Base-by-base conservation (phyloP, 1,284 basidiomycete genomes). In the Sporisorium exsertum region DNA sequence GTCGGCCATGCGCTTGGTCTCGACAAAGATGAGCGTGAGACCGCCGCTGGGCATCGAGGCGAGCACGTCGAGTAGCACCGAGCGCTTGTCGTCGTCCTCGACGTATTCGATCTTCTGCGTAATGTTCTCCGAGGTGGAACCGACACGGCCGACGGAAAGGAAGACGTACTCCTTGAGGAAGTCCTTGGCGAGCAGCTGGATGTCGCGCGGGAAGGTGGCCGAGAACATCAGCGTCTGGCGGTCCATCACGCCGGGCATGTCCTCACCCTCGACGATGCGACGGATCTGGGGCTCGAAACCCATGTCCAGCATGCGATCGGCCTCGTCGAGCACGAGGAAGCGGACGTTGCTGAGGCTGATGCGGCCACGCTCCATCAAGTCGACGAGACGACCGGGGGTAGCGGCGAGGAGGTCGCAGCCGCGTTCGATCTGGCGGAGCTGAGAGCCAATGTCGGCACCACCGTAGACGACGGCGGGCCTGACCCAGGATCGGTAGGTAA, bases 271-370 rank as follows among this genome's bases (percentile, higher is more conserved):
- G 33, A 99, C 97, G 85, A 99, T 99, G 56, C 95, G 90, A 77
- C 96, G 91, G 84, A 99, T 99, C 88, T 99, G 96, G 70, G 97
- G 97, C 88, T 99, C 96, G 90, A 99, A 99, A 93, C 96, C 96
- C 96, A 99, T 99, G 89, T 99, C 96, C 82, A 99, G 90, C 96
- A 99, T 99, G 85, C 96, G 93, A 88, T 99, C 97, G 72, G 96
- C 97, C 88, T 99, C 97, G 84, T 99, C 97, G 66, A 99, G 92
- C 37, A 99, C 97, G 59, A 99, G 92, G 88, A 97, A 99, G 82
- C 94, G 92, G 87, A 99, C 92, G 88, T 98, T 98, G 82, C 93
- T 91, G 67, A 99, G 90, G 85, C 92, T 94, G 89, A 99, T 98
- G 72, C 94, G 91, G 43, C 96, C 96, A 84, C 97, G 93, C 88